phyloP scores from a whole-genome alignment of 2,329 filamentous ascomycete genomes.

The Talaromyces amestolkiae region DNA sequence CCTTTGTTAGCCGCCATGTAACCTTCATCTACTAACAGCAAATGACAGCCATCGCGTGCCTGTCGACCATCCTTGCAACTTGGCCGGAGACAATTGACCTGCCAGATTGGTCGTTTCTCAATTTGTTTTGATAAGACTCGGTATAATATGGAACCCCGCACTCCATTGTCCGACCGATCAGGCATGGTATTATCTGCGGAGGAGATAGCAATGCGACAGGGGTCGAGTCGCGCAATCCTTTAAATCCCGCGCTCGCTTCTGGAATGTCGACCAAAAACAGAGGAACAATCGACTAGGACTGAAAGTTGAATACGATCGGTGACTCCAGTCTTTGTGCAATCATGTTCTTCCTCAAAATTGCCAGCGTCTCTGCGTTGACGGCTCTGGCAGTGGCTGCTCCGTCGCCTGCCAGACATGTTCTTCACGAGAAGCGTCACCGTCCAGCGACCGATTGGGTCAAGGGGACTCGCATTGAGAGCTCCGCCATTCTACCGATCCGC shows the following conservation, averaged over 20 bases:
- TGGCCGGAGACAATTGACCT: neutral
- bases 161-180: neutral
- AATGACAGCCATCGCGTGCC: neutral
- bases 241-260: neutral
- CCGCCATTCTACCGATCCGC: constrained; percentile 44
- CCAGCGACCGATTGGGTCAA: constrained; percentile 40
- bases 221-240: neutral
- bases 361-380: constrained; percentile 22
- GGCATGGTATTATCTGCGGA: neutral
- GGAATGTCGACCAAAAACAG: neutral
- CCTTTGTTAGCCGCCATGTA: neutral
- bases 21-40: constrained; percentile 2
- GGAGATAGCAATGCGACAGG: neutral
- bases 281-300: neutral
- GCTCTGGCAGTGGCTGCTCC: constrained; percentile 29
- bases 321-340: neutral
- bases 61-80: neutral
- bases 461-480: constrained; percentile 34
- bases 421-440: constrained; percentile 43
- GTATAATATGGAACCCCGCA: constrained; percentile 3
- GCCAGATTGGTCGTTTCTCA: neutral
- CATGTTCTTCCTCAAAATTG: constrained; percentile 18
- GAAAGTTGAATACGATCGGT: neutral
- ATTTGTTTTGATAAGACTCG: neutral
- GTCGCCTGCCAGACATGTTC: constrained; percentile 33